Conservation (phyloP, 1,284 basidiomycete genomes). For the Boletus semigastroideus region DNA sequence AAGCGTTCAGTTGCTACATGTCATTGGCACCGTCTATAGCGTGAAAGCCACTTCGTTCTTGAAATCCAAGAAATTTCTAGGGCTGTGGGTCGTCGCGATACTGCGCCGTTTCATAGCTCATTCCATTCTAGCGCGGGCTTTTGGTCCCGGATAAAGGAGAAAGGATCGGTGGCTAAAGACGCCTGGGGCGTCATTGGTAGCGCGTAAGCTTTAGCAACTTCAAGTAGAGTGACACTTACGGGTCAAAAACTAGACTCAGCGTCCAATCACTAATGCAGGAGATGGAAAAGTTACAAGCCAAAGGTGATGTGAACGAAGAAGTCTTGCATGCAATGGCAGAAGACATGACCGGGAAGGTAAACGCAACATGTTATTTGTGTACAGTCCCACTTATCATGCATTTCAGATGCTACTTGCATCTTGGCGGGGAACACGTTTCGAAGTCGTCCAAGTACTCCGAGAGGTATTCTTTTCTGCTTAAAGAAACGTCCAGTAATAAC, state of each 20-base stretch:
- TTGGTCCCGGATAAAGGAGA: slow-evolving; percentile 94
- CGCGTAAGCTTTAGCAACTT: slow-evolving; percentile 61
- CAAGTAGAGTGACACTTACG: neutral
- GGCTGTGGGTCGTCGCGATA: slow-evolving; percentile 57
- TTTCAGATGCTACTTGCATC: slow-evolving; percentile 86
- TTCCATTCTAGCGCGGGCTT: slow-evolving; percentile 74
- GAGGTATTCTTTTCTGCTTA: slow-evolving; percentile 44
- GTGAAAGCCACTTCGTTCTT: slow-evolving; percentile 92
- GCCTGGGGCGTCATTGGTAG: slow-evolving; percentile 92
- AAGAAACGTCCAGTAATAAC: neutral
- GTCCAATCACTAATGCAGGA: slow-evolving; percentile 62
- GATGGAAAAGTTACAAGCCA: slow-evolving; percentile 88
- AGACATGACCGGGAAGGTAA: slow-evolving; percentile 90
- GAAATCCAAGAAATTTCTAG: slow-evolving; percentile 90
- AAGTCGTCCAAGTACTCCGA: slow-evolving; percentile 83
- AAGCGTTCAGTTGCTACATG: slow-evolving; percentile 64
- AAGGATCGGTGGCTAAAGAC: slow-evolving; percentile 89
- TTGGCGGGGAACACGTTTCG: slow-evolving; percentile 92
- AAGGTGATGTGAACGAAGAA: slow-evolving; percentile 83
- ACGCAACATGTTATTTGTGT: neutral
- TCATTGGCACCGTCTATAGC: slow-evolving; percentile 89
- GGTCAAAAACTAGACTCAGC: slow-evolving; percentile 19
- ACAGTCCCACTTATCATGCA: neutral
- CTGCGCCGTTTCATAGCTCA: slow-evolving; percentile 23
- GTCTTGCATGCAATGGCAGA: slow-evolving; percentile 86